Base-by-base conservation (phyloP, 2,329 filamentous ascomycete species). In the Dactylonectria macrodidyma region DNA sequence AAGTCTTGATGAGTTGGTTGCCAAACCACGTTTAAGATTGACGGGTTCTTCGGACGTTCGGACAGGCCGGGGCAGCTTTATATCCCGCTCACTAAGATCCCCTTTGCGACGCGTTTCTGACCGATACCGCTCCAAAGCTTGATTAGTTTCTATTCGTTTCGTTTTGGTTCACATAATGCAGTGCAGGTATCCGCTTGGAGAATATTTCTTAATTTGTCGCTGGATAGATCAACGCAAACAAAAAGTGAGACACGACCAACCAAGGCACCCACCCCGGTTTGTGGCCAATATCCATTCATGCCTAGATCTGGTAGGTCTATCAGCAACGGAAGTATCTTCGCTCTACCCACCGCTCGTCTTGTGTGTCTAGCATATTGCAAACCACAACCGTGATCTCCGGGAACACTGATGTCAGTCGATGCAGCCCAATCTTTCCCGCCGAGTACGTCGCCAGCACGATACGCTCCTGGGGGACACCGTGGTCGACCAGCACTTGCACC, bases 361-460 rank as follows among this genome's bases (percentile, higher is more conserved):
- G 89, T 73, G 97, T 94, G 62, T 92, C 89, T 33, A 95, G 90
- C 76, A 97, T 88, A 68, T 92, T 91, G 72, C 93, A 94, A 33
- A 97, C 91, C 19, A 98, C 94, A 19, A 97, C 92, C 59, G 91
- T 92, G 56, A 98, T 91, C 5, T 92, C 91, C 0, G 96, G 95
- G 76, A 96, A 99, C 3, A 97, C 96, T 65, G 92, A 94, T 68
- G 94, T 93, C 75, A 99, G 83, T 70, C 96, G 88, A 77, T 96
- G 94, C 69, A 98, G 80, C 1, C 95, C 96, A 74, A 93, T 90
- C 71, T 91, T 91, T 9, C 95, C 95, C 3, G 95, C 95, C 71
- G 94, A 92, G 78, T 97, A 98, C 3, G 95, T 97, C 46, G 97
- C 95, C 79, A 98, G 92, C 38, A 98, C 93, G 71, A 99, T 97